These are phyloP conservation scores for Leccinum variicolor DNA, from an alignment of 768 basidiomycete genomes.

Conservation along the genomic window DNA sequence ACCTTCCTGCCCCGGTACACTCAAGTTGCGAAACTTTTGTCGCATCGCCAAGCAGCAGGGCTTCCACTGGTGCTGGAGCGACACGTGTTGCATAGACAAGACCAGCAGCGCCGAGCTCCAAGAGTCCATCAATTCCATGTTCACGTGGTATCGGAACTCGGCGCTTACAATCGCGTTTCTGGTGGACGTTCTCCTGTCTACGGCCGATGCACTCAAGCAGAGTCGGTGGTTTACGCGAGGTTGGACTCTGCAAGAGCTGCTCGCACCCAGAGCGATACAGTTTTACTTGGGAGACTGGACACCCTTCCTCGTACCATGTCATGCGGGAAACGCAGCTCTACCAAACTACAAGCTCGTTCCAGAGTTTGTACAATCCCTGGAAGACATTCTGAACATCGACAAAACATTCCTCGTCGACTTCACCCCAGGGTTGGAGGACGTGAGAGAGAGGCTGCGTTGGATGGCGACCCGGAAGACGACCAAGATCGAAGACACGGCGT, in stretches of 20 bases:
- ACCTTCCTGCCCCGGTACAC: constrained; percentile 12
- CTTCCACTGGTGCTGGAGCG: constrained; percentile 28
- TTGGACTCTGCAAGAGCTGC: constrained; percentile 30
- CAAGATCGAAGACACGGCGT: constrained; percentile 28
- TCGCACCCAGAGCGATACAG: constrained; percentile 22
- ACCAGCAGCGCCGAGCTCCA: constrained; percentile 28
- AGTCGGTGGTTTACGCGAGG: constrained; percentile 27
- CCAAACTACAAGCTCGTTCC: constrained; percentile 25
- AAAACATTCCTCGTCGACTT: constrained; percentile 19
- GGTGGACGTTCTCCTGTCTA: constrained; percentile 15
- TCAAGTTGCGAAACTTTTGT: constrained; percentile 25
- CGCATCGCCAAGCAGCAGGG: constrained; percentile 13
- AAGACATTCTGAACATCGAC: constrained; percentile 18
- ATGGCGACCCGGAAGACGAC: constrained; percentile 27
- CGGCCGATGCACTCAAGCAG: constrained; percentile 9
- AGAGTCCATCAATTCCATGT: constrained; percentile 33
- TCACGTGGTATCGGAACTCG: constrained; percentile 30
- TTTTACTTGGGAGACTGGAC: constrained; percentile 28
- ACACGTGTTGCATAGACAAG: constrained; percentile 31
- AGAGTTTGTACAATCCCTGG: constrained; percentile 15
- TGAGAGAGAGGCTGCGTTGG: constrained; percentile 28
- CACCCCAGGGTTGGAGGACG: constrained; percentile 23
- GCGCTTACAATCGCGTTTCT: constrained; percentile 30
- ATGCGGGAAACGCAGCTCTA: not conserved
- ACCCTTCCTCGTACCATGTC: constrained; percentile 8